Evolutionary conservation across 495 filamentous ascomycete species (phyloP).

Genomic region (Recurvomyces mirabilis): DNA sequence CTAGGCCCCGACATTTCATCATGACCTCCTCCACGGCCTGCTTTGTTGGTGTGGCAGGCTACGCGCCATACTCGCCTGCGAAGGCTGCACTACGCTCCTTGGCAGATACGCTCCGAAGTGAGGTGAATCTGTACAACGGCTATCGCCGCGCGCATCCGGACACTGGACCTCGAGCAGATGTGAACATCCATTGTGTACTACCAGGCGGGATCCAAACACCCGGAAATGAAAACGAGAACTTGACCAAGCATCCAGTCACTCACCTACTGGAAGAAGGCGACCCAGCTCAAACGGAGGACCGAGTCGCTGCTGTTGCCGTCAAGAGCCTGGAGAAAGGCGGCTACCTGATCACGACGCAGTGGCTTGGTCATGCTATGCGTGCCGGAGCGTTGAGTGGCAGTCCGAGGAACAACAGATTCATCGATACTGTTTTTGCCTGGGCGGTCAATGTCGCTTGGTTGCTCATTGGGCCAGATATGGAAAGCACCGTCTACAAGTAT

Average conservation of each 20-base stretch:
- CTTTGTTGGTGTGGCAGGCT: conserved; percentile 71
- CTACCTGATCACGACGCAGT: conserved; percentile 61
- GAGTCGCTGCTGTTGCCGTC: conserved; percentile 62
- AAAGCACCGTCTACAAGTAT: conserved; percentile 47
- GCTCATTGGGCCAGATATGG: conserved; percentile 48
- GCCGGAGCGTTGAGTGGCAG: conserved; percentile 46
- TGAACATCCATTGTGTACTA: conserved; percentile 73
- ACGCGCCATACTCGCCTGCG: conserved; percentile 69
- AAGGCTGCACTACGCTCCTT: conserved; percentile 80
- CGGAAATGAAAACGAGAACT: conserved; percentile 67
- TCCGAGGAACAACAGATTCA: conserved; percentile 45
- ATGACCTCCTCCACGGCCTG: conserved; percentile 73
- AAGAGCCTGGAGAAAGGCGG: conserved; percentile 66
- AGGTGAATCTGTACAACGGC: conserved; percentile 70
- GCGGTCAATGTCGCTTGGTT: conserved; percentile 47
- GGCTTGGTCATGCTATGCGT: conserved; percentile 58
- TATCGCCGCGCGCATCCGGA: conserved; percentile 41
- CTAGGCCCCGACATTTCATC: conserved; percentile 61
- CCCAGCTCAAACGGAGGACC: conserved; percentile 62
- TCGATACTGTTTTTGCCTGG: conserved; percentile 51
- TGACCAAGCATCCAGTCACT: conserved; percentile 70
- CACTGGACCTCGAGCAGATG: conserved; percentile 37
- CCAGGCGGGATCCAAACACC: conserved; percentile 72
- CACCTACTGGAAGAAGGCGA: conserved; percentile 72
- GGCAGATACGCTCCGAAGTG: conserved; percentile 70